Conservation (phyloP, 257 asterid genomes). For the Lycium ferocissimum region DNA sequence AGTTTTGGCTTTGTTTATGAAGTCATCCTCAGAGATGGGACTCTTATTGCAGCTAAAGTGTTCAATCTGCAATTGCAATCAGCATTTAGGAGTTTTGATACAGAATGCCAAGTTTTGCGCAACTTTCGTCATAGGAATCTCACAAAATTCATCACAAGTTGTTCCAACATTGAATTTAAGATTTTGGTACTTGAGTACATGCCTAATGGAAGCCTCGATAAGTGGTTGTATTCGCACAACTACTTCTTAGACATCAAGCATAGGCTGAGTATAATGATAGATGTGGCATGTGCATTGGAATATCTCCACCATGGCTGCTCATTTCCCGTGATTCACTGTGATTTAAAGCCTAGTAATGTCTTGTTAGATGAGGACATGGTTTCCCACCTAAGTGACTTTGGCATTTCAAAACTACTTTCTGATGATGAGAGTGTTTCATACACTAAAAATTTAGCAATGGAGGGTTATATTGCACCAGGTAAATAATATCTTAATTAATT, state of each 20-base stretch:
- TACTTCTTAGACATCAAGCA: not conserved
- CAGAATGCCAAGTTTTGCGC: too few species aligned
- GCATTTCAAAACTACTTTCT: conserved; percentile 25
- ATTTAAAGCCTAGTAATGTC: too few species aligned
- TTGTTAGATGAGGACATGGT: not conserved
- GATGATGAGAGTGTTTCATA: not conserved
- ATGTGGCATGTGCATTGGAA: conserved; percentile 9
- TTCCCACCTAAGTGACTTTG: conserved; percentile 13
- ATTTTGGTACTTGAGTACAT: too few species aligned
- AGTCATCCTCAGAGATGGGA: too few species aligned
- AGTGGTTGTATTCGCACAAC: conserved; percentile 24
- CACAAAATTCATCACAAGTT: too few species aligned
- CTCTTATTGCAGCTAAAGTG: too few species aligned
- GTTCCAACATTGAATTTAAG: too few species aligned
- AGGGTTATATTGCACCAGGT: conserved; percentile 31
- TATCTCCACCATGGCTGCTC: conserved; percentile 23
- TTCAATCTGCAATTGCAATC: too few species aligned
- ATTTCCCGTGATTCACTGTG: not conserved
- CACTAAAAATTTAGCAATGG: conserved; percentile 20
- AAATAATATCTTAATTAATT: not conserved
- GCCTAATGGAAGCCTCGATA: conserved; percentile 28
- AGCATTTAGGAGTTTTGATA: too few species aligned
- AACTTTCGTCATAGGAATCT: too few species aligned
- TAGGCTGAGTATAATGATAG: conserved; percentile 10
- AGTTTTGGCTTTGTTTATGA: too few species aligned